Percentiles rank a stretch among this genome's conserved stretches.
These are phyloP conservation scores for Ceratocystis variospora DNA, from an alignment of 2,329 filamentous ascomycete species.

Conservation along the genomic window DNA sequence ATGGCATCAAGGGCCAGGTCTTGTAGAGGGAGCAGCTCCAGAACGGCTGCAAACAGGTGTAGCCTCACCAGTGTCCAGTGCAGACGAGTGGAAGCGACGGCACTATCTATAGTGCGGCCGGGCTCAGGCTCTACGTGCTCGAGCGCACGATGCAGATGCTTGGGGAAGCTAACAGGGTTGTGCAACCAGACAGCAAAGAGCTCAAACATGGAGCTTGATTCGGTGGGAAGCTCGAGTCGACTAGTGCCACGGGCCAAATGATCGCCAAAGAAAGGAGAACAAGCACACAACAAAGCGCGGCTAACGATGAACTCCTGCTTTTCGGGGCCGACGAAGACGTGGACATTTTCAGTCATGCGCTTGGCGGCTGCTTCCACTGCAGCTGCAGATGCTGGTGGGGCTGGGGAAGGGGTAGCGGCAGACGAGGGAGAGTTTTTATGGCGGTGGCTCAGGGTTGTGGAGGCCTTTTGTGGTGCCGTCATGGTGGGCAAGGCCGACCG, in stretches of 20 bases:
- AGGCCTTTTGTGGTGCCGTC: not conserved
- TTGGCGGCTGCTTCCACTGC: not conserved
- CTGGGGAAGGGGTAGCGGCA: not conserved
- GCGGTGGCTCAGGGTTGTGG: not conserved
- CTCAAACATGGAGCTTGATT: constrained; percentile 39
- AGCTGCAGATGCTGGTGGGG: not conserved
- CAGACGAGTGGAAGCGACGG: constrained; percentile 28
- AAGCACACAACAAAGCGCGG: constrained; percentile 33
- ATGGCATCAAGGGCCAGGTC: constrained; percentile 45
- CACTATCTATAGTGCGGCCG: constrained; percentile 20
- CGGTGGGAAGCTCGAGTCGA: constrained; percentile 32
- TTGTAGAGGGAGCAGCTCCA: constrained; percentile 38
- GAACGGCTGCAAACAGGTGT: constrained; percentile 42
- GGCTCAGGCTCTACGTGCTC: constrained; percentile 20
- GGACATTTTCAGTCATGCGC: constrained; percentile 23
- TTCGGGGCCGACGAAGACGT: constrained; percentile 32
- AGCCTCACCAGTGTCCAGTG: constrained; percentile 44
- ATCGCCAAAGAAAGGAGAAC: constrained; percentile 36
- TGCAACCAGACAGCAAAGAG: constrained; percentile 39
- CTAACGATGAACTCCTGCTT: constrained; percentile 32
- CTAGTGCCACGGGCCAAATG: constrained; percentile 30
- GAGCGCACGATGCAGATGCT: constrained; percentile 32
- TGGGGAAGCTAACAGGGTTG: constrained; percentile 26
- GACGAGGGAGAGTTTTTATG: not conserved
- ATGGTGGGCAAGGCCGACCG: constrained; percentile 7